A percentile compares a stretch with the other conserved stretches of the same genome.
Evolutionary conservation across 129 eudicot genomes (phyloP).

Genomic region (Flaveria ramosissima): DNA sequence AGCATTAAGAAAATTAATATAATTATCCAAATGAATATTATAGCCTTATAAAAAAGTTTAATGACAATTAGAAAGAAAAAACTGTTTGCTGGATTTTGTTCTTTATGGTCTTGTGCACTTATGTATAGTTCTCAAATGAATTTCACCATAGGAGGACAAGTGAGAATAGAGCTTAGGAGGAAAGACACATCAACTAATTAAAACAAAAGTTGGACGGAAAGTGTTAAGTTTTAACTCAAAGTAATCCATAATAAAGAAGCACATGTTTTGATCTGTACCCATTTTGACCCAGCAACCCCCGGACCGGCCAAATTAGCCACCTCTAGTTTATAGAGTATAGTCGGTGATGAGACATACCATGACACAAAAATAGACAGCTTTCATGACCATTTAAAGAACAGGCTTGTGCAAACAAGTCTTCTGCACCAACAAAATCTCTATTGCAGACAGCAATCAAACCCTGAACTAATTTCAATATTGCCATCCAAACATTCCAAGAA

Average conservation of each 20-base stretch:
- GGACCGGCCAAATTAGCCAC: not conserved
- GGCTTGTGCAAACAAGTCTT: conserved; percentile 66
- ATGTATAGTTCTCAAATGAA: too few species aligned
- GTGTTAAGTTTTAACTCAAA: not conserved
- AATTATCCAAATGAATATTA: too few species aligned
- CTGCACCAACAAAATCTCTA: conserved; percentile 63
- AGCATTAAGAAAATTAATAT: too few species aligned
- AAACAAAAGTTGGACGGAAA: not conserved
- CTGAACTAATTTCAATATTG: conserved; percentile 56
- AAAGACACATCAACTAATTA: not conserved
- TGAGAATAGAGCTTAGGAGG: not conserved
- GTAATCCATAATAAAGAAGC: not conserved
- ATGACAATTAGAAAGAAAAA: too few species aligned
- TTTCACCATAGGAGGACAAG: not conserved
- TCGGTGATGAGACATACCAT: conserved; percentile 51
- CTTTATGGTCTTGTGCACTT: too few species aligned
- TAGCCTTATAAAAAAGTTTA: too few species aligned
- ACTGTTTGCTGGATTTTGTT: too few species aligned
- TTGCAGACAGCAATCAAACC: conserved; percentile 61
- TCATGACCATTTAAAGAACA: conserved; percentile 65
- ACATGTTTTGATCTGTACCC: not conserved
- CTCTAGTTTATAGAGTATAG: not conserved
- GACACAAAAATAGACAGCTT: conserved; percentile 75
- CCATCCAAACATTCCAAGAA: conserved; percentile 76
- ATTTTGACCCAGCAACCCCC: conserved; percentile 21